These are phyloP conservation scores for Arthroderma sp. DNA, from an alignment of 2,329 filamentous ascomycete species.

Conservation along the genomic window DNA sequence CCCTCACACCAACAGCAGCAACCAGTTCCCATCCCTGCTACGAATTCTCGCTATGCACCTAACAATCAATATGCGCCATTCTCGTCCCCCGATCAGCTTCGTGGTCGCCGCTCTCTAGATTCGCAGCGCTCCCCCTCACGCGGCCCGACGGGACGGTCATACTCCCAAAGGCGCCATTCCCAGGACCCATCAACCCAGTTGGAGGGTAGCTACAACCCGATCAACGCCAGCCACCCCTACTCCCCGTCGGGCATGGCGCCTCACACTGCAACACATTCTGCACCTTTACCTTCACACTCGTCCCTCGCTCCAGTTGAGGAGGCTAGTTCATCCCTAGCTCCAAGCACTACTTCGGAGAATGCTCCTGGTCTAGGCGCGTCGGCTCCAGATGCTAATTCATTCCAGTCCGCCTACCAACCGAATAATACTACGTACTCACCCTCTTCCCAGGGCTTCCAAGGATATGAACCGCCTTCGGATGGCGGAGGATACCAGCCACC, in stretches of 20 bases:
- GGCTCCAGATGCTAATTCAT: neutral
- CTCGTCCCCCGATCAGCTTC: constrained; percentile 41
- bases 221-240: constrained; percentile 19
- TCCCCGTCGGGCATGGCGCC: constrained; percentile 13
- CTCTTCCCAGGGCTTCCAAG: neutral
- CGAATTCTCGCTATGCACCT: constrained; percentile 35
- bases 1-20: constrained; percentile 23
- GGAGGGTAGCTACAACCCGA: constrained; percentile 26
- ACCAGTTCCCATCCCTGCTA: constrained; percentile 22
- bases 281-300: constrained; percentile 29
- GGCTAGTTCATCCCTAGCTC: constrained; percentile 21
- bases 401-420: neutral
- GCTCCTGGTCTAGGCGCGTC: constrained; percentile 6
- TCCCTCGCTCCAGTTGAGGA: constrained; percentile 33
- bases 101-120: constrained; percentile 39
- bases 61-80: constrained; percentile 35
- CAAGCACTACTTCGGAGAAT: constrained; percentile 5
- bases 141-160: constrained; percentile 19
- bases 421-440: neutral
- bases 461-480: constrained; percentile 24
- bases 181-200: constrained; percentile 27
- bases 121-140: constrained; percentile 34
- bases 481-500: constrained; percentile 25
- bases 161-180: constrained; percentile 26
- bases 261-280: constrained; percentile 19